A percentile compares a stretch with the other conserved stretches of the same genome.
These are phyloP conservation scores for Phytophthora colocasiae DNA, from an alignment of 352 stramenopile species.

Conservation along the genomic window DNA sequence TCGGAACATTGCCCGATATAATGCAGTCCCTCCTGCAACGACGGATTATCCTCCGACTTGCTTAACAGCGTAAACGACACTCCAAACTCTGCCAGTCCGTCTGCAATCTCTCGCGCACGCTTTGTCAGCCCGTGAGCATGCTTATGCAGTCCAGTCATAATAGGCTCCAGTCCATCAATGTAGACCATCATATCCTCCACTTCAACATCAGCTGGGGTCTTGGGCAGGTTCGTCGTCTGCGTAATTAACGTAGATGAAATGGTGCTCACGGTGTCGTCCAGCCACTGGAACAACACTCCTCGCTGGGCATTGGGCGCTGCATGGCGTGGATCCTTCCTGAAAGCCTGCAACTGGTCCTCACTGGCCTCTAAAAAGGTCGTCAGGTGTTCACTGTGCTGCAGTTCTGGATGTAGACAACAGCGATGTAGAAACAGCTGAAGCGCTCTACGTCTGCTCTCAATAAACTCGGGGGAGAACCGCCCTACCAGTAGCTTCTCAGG, in stretches of 20 bases:
- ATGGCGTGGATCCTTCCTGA: slow-evolving; percentile 76
- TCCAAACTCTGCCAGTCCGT: slow-evolving; percentile 97
- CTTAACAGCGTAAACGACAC: slow-evolving; percentile 96
- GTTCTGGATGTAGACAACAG: slow-evolving; percentile 81
- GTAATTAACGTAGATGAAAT: slow-evolving; percentile 82
- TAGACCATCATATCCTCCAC: slow-evolving; percentile 97
- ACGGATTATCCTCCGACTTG: slow-evolving; percentile 93
- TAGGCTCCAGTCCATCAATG: slow-evolving; percentile 94
- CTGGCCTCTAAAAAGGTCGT: slow-evolving; percentile 86
- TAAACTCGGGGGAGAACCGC: slow-evolving; percentile 94
- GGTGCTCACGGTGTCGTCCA: slow-evolving; percentile 86
- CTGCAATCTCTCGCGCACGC: slow-evolving; percentile 94
- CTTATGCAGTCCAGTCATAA: slow-evolving; percentile 96
- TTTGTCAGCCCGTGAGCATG: slow-evolving; percentile 95
- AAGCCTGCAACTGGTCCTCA: slow-evolving; percentile 72
- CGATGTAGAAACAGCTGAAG: slow-evolving; percentile 85
- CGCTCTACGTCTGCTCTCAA: slow-evolving; percentile 82
- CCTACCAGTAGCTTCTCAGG: slow-evolving; percentile 96
- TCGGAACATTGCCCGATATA: slow-evolving; percentile 95
- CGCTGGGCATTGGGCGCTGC: slow-evolving; percentile 47
- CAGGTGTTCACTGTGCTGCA: slow-evolving; percentile 86
- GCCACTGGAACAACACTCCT: slow-evolving; percentile 84
- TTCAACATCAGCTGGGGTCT: slow-evolving; percentile 92
- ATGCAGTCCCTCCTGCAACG: slow-evolving; percentile 91
- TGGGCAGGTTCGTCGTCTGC: slow-evolving; percentile 63